Evolutionary conservation across 2,329 filamentous ascomycete species (phyloP), one percentile per base, ranked within the genome.

Genomic region (Pseudonectria buxi): DNA sequence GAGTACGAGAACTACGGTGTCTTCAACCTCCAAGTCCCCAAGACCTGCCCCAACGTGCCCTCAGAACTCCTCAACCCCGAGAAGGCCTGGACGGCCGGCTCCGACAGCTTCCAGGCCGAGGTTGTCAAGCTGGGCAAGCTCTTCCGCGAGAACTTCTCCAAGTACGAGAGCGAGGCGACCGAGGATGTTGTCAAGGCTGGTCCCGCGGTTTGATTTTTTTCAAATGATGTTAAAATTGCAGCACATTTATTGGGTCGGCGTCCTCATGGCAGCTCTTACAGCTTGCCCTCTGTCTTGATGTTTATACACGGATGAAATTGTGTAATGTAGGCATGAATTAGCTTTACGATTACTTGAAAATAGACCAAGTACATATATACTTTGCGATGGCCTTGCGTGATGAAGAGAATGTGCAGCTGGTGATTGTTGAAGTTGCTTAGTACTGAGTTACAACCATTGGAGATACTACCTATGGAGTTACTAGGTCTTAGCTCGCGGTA

Each of bases 11-110:
- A 71, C 49, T 98, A 98, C 70, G 87, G 88, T 27, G 81, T 88
- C 47, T 98, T 98, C 81, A 95, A 95, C 75, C 83, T 98, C 39
- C 77, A 83, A 59, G 87, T 98, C n/a, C 92, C 92, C 63, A 95
- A 83, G 72, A 71, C 78, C 32, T 96, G 90, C 76, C 79, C 84
- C 46, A 82, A 81, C 58, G 92, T 98, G 7, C 92, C 92, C 33
- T 73, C 78, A 41, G 90, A 96, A 70, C 76, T 98, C 26, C 80
- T 98, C 59, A 96, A 98, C 78, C 92, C 92, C 48, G 81, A 83
- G 67, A 89, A 83, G 63, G 86, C 84, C 53, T 98, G 92, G 92
- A 94, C 83, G 27, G 81, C 81, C 26, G 83, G 86, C 30, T 71
- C 74, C 33, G 80, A 86, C 12, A 83, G 82, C 68, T 96, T 96